phyloP scores from a whole-genome alignment of 306 rosid genomes.

The Cucumis hystrix region DNA sequence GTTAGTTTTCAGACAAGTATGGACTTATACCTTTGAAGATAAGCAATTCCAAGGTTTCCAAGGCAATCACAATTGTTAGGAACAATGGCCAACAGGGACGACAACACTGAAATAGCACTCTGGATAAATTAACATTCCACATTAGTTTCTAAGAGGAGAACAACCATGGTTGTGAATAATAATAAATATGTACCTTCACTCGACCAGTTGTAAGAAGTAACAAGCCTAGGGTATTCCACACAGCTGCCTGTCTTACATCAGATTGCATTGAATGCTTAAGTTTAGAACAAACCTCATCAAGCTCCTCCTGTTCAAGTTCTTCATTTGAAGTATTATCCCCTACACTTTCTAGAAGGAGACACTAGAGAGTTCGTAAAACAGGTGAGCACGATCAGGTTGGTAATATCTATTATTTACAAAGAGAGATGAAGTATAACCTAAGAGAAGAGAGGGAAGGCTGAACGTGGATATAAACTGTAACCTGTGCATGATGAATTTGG shows the following conservation, averaged over 20 bases:
- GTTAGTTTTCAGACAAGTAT: not conserved
- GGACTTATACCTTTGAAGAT: slow-evolving; percentile 51
- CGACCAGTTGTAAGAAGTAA: slow-evolving; percentile 80
- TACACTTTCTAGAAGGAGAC: slow-evolving; percentile 68
- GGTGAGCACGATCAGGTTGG: slow-evolving; percentile 18
- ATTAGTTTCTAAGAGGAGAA: slow-evolving; percentile 12
- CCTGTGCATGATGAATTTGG: slow-evolving; percentile 98
- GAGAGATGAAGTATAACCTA: not conserved
- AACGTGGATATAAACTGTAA: slow-evolving; percentile 10
- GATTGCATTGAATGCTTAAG: slow-evolving; percentile 57
- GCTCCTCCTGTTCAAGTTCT: slow-evolving; percentile 78
- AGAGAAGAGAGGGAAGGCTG: not conserved
- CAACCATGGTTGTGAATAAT: slow-evolving; percentile 1
- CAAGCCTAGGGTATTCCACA: slow-evolving; percentile 88
- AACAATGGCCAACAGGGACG: slow-evolving; percentile 57
- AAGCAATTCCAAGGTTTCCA: slow-evolving; percentile 88
- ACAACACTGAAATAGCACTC: slow-evolving; percentile 81
- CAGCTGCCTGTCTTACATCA: slow-evolving; percentile 81
- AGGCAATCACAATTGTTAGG: slow-evolving; percentile 82
- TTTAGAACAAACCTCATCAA: slow-evolving; percentile 64
- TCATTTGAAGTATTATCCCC: slow-evolving; percentile 55
- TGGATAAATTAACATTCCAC: slow-evolving; percentile 18
- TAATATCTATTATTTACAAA: slow-evolving; percentile 3
- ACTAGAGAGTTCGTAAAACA: slow-evolving; percentile 43
- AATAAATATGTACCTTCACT: slow-evolving; percentile 40